A percentile compares a stretch with the other conserved stretches of the same genome.
phyloP scores from a whole-genome alignment of 169 alveolate species.

The Hepatocystis sp. region DNA sequence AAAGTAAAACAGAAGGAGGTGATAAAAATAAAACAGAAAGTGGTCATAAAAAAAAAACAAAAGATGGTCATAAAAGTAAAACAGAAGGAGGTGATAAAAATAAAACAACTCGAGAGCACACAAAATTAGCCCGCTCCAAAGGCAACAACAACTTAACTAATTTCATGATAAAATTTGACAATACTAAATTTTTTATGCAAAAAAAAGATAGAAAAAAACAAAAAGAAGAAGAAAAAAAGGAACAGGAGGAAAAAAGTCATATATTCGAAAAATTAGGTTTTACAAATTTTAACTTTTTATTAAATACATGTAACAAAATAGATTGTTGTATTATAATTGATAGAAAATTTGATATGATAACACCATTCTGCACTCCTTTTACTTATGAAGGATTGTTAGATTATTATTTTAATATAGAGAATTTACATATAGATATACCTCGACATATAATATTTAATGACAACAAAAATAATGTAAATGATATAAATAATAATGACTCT shows the following conservation, averaged over 20 bases:
- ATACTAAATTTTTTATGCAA: slow-evolving; percentile 34
- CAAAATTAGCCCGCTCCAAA: background rate
- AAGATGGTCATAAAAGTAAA: no score
- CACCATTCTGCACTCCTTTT: slow-evolving; percentile 87
- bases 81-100: no score
- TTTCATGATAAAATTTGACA: slow-evolving; percentile 34
- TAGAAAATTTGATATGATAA: slow-evolving; percentile 83
- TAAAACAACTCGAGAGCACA: background rate
- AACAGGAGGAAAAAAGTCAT: slow-evolving; percentile 57
- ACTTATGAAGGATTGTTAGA: slow-evolving; percentile 88
- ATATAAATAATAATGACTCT: no score
- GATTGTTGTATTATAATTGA: slow-evolving; percentile 82
- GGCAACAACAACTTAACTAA: no score
- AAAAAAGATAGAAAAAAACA: slow-evolving; percentile 32
- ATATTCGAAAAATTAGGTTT: slow-evolving; percentile 45
- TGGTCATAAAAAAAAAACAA: no score
- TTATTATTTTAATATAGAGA: slow-evolving; percentile 79
- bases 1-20: no score
- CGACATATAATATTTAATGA: slow-evolving; percentile 63
- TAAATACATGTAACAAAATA: slow-evolving; percentile 10
- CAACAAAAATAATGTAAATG: no score
- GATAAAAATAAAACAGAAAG: no score
- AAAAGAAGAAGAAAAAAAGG: slow-evolving; percentile 15
- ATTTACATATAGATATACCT: slow-evolving; percentile 84
- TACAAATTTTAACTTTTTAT: slow-evolving; percentile 15